Percentiles rank a stretch among this genome's conserved stretches.
Conservation (phyloP, 768 basidiomycete species). For the Mrakia hoshinonis region DNA sequence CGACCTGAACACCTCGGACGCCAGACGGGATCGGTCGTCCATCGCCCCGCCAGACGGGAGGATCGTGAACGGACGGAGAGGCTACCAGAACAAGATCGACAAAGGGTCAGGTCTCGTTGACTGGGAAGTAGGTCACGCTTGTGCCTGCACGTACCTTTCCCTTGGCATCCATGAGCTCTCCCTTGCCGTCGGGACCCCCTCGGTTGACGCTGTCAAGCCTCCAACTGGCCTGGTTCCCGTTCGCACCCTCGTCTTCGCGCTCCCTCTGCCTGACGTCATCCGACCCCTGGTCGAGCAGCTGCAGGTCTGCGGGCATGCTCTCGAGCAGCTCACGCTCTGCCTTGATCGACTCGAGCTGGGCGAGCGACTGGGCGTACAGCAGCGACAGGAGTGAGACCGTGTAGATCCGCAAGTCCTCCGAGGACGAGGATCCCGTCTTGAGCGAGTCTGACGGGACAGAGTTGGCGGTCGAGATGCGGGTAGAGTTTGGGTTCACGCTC, state of each 20-base stretch:
- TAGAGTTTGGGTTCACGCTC: background rate
- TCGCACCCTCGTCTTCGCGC: slow-evolving; percentile 40
- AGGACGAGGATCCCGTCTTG: slow-evolving; percentile 3
- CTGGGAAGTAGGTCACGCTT: background rate
- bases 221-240: slow-evolving; percentile 29
- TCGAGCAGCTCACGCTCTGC: slow-evolving; percentile 66
- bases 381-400: slow-evolving; percentile 64
- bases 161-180: slow-evolving; percentile 60
- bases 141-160: slow-evolving; percentile 56
- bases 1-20: slow-evolving; percentile 73
- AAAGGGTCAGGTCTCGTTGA: too few species aligned
- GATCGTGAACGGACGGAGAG: slow-evolving; percentile 85
- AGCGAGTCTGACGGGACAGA: slow-evolving; percentile 1
- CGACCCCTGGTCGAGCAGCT: background rate
- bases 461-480: slow-evolving; percentile 11
- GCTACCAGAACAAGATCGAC: slow-evolving; percentile 45
- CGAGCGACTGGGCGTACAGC: slow-evolving; percentile 58
- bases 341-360: slow-evolving; percentile 57
- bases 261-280: slow-evolving; percentile 40
- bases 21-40: slow-evolving; percentile 60
- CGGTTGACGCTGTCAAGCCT: slow-evolving; percentile 41
- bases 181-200: slow-evolving; percentile 48
- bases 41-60: slow-evolving; percentile 56
- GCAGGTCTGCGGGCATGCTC: slow-evolving; percentile 33
- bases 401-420: slow-evolving; percentile 50